phyloP scores from a whole-genome alignment of 2,329 filamentous ascomycete species.

The Colletotrichum shisoi region DNA sequence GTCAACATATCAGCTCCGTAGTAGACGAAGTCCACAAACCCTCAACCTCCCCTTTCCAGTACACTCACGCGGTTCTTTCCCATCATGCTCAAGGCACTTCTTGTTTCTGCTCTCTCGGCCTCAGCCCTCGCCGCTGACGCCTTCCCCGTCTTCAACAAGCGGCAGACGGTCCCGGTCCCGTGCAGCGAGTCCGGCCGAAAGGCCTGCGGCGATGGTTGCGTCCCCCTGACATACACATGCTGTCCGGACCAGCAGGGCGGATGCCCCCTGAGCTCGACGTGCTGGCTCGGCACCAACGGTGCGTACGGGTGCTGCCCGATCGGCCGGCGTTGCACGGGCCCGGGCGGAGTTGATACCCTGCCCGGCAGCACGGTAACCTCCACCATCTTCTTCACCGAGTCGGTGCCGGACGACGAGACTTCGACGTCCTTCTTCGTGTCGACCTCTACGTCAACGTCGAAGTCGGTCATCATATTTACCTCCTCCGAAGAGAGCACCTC shows the following conservation, averaged over 20 bases:
- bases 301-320: slow-evolving; percentile 46
- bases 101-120: slow-evolving; percentile 42
- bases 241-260: slow-evolving; percentile 45
- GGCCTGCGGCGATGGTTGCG: slow-evolving; percentile 46
- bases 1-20: not conserved
- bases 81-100: slow-evolving; percentile 43
- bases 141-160: slow-evolving; percentile 39
- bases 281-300: slow-evolving; percentile 43
- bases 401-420: slow-evolving; percentile 12
- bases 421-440: slow-evolving; percentile 5
- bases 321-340: slow-evolving; percentile 44
- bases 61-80: not conserved
- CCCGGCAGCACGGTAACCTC: slow-evolving; percentile 17
- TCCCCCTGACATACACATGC: slow-evolving; percentile 44
- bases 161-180: slow-evolving; percentile 42
- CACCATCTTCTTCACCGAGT: slow-evolving; percentile 5
- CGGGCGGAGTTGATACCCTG: slow-evolving; percentile 41
- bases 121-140: slow-evolving; percentile 38
- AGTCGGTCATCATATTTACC: slow-evolving; percentile 6
- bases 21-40: not conserved
- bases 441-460: not conserved
- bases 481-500: slow-evolving; percentile 5
- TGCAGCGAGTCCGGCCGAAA: slow-evolving; percentile 42
- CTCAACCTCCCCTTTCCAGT: slow-evolving; percentile 4
- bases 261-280: slow-evolving; percentile 42